Percentiles rank a stretch among this genome's conserved stretches.
Conservation (phyloP, 192 early-diverging fungal species). For the Globomyces pollinis-pini region DNA sequence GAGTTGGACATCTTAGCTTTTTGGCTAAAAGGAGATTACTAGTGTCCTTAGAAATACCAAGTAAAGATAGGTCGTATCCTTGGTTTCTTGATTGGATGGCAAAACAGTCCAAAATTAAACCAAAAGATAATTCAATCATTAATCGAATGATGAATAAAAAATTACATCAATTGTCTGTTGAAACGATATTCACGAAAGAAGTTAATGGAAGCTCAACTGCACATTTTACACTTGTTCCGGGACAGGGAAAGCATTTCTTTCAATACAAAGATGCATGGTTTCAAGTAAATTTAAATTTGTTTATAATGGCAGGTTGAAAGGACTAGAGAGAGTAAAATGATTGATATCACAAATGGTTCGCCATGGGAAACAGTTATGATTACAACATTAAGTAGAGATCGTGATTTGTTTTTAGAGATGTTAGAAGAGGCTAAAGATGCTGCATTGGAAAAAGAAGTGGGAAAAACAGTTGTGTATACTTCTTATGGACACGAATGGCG, state of each 20-base stretch:
- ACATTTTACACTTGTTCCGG: slow-evolving; percentile 81
- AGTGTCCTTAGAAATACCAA: slow-evolving; percentile 88
- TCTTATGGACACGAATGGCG: slow-evolving; percentile 94
- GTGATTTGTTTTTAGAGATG: slow-evolving; percentile 64
- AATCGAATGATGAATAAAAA: slow-evolving; percentile 28
- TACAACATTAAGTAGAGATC: slow-evolving; percentile 79
- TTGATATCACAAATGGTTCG: slow-evolving; percentile 83
- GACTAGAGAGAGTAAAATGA: slow-evolving; percentile 61
- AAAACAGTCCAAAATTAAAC: slow-evolving; percentile 29
- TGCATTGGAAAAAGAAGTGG: slow-evolving; percentile 83
- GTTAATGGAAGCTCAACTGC: slow-evolving; percentile 85
- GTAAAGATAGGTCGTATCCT: slow-evolving; percentile 84
- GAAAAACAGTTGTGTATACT: slow-evolving; percentile 93
- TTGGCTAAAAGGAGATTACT: slow-evolving; percentile 71
- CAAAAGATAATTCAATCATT: slow-evolving; percentile 1
- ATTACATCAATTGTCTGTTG: slow-evolving; percentile 65
- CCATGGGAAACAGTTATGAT: slow-evolving; percentile 94
- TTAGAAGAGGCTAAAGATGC: slow-evolving; percentile 72
- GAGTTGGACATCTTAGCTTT: slow-evolving; percentile 38
- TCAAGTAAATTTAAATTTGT: slow-evolving; percentile 34
- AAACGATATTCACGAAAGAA: slow-evolving; percentile 79
- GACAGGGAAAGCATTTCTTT: slow-evolving; percentile 85
- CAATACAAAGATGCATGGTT: slow-evolving; percentile 74
- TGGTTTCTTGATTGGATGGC: slow-evolving; percentile 94
- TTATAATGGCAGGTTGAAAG: slow-evolving; percentile 25